Conservation (phyloP, 305 asterid species). For the Plantago coronopus region DNA sequence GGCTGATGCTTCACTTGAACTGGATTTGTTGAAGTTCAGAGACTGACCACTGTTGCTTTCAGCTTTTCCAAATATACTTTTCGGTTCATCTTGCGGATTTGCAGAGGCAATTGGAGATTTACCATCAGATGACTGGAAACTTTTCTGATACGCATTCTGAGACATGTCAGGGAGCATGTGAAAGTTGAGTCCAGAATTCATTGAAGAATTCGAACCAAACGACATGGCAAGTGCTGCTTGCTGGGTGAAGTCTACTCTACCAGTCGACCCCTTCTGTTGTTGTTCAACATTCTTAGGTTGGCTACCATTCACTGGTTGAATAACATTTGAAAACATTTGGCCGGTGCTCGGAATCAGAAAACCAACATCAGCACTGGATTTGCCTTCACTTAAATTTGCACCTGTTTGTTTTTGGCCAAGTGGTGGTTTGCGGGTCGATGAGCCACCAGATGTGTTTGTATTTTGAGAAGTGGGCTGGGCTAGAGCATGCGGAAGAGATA, state of each 20-base stretch:
- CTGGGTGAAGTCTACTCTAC: conserved; percentile 28
- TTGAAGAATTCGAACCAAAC: conserved; percentile 32
- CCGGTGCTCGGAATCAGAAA: conserved; percentile 23
- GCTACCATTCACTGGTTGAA: conserved; percentile 28
- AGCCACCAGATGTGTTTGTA: conserved; percentile 23
- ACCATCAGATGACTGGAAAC: conserved; percentile 32
- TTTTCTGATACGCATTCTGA: conserved; percentile 32
- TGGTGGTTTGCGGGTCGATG: conserved; percentile 31
- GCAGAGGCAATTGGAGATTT: conserved; percentile 5
- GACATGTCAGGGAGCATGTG: conserved; percentile 41
- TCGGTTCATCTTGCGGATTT: conserved; percentile 6
- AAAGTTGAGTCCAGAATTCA: conserved; percentile 28
- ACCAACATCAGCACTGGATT: conserved; percentile 21
- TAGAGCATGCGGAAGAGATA: conserved; percentile 25
- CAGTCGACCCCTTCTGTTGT: conserved; percentile 32
- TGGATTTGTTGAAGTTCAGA: conserved; percentile 23
- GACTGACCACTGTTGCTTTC: conserved; percentile 18
- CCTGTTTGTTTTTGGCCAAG: conserved; percentile 24
- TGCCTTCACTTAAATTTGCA: conserved; percentile 21
- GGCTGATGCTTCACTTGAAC: conserved; percentile 22
- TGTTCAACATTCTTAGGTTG: conserved; percentile 27
- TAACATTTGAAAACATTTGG: conserved; percentile 18
- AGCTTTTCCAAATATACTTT: conserved; percentile 20
- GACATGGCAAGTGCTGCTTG: conserved; percentile 32
- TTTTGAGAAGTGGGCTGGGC: conserved; percentile 28